Evolutionary conservation across 2,329 filamentous ascomycete genomes (phyloP), one percentile per base, ranked within the genome.

Genomic region (Colletotrichum somersetense): DNA sequence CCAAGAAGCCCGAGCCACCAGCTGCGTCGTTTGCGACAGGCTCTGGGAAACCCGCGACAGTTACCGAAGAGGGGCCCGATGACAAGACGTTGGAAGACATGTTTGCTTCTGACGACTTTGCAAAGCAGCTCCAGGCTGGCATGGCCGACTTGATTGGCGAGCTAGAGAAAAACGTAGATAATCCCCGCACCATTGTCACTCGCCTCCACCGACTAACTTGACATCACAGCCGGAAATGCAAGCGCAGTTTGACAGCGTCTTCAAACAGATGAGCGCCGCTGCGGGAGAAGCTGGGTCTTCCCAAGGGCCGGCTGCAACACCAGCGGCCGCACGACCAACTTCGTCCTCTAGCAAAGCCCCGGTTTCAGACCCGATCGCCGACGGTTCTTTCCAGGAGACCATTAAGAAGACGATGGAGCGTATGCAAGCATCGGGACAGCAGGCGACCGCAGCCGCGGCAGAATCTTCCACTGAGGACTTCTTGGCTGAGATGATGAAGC

Each of bases 371-470:
- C 76, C 81, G 33, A 79, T 82, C 35, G 83, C 85, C 50, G 91
- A 93, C 52, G 90, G 91, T 58, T 90, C 88, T 0, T 99, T 99
- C 81, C 94, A 97, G 79, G 95, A 97, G 72, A 97, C 94, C 0
- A 98, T 99, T 77, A 91, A 92, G 72, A 91, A 91, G 77, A 98
- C 96, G 0, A 98, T 99, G 93, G 94, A 97, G 82, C 92, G 96
- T 61, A 97, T 99, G 94, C 93, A 97, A 78, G 89, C 90, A 44
- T 97, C 95, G 0, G 95, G 93, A 2, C 91, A 96, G 52, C 92
- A 95, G 76, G 95, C 95, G 5, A 95, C 93, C 0, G 93, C 93
- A 0, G 94, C 94, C 0, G 89, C 91, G 0, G 87, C 92, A 2
- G 91, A 90, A 1, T 88, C 91, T 7, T 86, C 88, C 7, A 85